Evolutionary conservation across 2,329 filamentous ascomycete genomes (phyloP), one percentile per base, ranked within the genome.

Genomic region (Akanthomyces lecanii): DNA sequence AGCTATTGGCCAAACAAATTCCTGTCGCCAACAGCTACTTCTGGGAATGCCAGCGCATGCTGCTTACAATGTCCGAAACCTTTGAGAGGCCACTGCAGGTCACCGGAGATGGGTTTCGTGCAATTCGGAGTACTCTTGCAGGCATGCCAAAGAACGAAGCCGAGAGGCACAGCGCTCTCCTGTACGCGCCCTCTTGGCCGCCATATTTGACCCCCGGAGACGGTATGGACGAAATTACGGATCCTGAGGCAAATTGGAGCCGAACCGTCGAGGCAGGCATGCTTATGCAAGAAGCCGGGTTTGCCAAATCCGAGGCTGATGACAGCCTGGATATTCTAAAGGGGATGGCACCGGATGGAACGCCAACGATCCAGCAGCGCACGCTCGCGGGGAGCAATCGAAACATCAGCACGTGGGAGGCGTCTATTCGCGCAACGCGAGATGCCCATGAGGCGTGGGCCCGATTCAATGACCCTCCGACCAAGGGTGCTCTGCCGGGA

Each of bases 401-500:
- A 33, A 55, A 62, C 2, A 55, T 72, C n/a, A 66, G 67, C 21
- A 36, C 69, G 0, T 89, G 86, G 85, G 82, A 82, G 42, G 81
- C 82, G 63, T 80, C 78, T 33, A 79, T 89, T 47, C 78, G 77
- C 65, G 80, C 85, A 0, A 88, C 86, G 5, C 79, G 86, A 28
- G 86, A 88, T 67, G 76, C 81, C 1, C 78, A 82, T 63, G 86
- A 89, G 69, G 86, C 86, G 4, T 89, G 86, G 86, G 77, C 76
- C 5, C 73, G 76, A 50, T 81, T 83, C 63, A 75, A 76, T 63
- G 69, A 70, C 64, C 76, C 76, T 1, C 77, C 76, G 1, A 64
- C 65, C 44, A 64, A 69, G 28, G 74, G 67, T 16, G 66, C 73
- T 63, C 68, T 67, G 33, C 79, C 81, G 3, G 75, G 74, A 4